Evolutionary conservation across 805 yeast species (phyloP).

Genomic region (Torulaspora microellipsoides): DNA sequence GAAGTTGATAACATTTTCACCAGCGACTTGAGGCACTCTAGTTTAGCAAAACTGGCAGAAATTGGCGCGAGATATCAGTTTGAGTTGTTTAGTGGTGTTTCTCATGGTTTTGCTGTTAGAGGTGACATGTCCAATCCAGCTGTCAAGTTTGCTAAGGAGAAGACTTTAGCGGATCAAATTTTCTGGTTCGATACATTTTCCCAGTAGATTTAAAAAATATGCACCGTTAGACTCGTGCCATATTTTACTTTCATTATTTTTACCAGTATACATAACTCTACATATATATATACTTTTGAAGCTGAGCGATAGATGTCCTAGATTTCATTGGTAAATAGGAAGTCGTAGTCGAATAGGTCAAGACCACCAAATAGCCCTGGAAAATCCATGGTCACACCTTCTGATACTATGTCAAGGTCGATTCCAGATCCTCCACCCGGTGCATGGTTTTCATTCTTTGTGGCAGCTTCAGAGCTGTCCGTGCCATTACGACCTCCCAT

Average conservation of each 20-base stretch:
- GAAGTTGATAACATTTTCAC: slow-evolving; percentile 64
- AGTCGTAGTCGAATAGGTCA: slow-evolving; percentile 31
- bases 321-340: slow-evolving; percentile 25
- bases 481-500: not conserved
- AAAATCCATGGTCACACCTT: slow-evolving; percentile 10
- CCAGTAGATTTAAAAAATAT: not conserved
- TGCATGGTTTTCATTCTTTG: not conserved
- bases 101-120: slow-evolving; percentile 77
- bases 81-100: slow-evolving; percentile 55
- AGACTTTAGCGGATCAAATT: slow-evolving; percentile 44
- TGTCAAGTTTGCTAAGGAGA: slow-evolving; percentile 62
- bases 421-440: not conserved
- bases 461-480: not conserved
- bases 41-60: slow-evolving; percentile 55
- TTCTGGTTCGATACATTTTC: slow-evolving; percentile 30
- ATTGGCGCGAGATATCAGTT: slow-evolving; percentile 54
- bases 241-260: not conserved
- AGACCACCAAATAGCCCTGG: slow-evolving; percentile 28
- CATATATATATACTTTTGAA: not conserved
- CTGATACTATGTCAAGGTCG: slow-evolving; percentile 4
- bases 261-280: not conserved
- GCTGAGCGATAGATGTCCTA: not conserved
- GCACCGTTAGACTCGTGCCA: too few relatives aligned
- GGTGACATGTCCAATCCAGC: slow-evolving; percentile 59
- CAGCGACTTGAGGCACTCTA: slow-evolving; percentile 53